Conservation (phyloP, 371 early-diverging fungal genomes). For the Mucor plumbeus region DNA sequence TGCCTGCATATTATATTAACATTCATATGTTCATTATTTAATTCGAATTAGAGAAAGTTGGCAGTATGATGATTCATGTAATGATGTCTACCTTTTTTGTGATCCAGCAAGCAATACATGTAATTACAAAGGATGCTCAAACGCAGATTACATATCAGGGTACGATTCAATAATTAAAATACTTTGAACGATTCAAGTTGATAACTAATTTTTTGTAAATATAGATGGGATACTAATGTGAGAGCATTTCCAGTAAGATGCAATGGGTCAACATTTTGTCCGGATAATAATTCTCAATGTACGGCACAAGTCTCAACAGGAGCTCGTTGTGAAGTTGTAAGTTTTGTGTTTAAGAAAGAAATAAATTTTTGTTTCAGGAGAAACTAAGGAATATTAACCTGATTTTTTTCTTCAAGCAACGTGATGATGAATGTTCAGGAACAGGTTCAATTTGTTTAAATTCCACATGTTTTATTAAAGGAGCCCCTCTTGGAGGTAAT, state of each 20-base stretch:
- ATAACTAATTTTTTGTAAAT: not conserved
- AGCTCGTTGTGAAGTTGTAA: constrained; percentile 39
- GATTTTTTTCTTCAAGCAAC: constrained; percentile 33
- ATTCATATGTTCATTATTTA: too few relatives aligned
- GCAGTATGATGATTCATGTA: constrained; percentile 49
- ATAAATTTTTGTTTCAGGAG: not conserved
- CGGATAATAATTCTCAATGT: constrained; percentile 47
- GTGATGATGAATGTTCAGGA: constrained; percentile 53
- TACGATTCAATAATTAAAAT: constrained; percentile 10
- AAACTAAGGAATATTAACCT: not conserved
- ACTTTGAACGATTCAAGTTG: not conserved
- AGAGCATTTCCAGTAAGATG: constrained; percentile 44
- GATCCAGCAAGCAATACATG: constrained; percentile 39
- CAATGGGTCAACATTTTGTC: constrained; percentile 37
- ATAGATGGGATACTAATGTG: constrained; percentile 39
- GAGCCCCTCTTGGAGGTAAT: constrained; percentile 44
- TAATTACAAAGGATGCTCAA: constrained; percentile 49
- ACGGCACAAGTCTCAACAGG: constrained; percentile 29
- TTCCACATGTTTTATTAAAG: constrained; percentile 48
- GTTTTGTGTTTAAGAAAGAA: not conserved
- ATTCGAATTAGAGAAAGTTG: constrained; percentile 27
- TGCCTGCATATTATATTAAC: too few relatives aligned
- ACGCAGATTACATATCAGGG: constrained; percentile 49
- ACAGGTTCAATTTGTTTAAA: constrained; percentile 47
- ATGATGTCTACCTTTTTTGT: constrained; percentile 41